phyloP scores from a whole-genome alignment of 2,329 filamentous ascomycete genomes.

The Sclerotinia spermophila region DNA sequence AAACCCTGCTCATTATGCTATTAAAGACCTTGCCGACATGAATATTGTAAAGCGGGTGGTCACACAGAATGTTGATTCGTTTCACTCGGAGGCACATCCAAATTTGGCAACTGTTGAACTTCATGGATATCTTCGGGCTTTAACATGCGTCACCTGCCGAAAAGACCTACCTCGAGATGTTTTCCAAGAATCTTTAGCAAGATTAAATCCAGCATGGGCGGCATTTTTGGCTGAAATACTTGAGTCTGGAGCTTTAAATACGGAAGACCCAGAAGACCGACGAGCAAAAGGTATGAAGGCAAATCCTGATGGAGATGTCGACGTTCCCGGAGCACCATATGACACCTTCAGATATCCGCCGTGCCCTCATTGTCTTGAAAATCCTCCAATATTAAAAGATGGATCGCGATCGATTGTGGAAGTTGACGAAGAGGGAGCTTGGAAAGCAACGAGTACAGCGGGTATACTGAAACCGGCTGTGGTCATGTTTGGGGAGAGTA shows the following conservation, averaged over 20 bases:
- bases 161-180: constrained; percentile 64
- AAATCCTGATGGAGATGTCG: constrained; percentile 93
- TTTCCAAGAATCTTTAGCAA: constrained; percentile 73
- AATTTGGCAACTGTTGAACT: constrained; percentile 73
- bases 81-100: constrained; percentile 77
- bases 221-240: constrained; percentile 70
- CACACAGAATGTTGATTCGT: constrained; percentile 97
- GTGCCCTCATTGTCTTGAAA: constrained; percentile 73
- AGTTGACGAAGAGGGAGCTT: constrained; percentile 77
- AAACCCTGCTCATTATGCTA: constrained; percentile 74
- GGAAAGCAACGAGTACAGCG: constrained; percentile 60
- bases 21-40: constrained; percentile 66
- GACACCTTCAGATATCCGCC: constrained; percentile 87
- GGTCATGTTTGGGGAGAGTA: constrained; percentile 94
- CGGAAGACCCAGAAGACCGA: constrained; percentile 70
- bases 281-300: constrained; percentile 68
- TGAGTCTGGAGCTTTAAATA: constrained; percentile 69
- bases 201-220: constrained; percentile 83
- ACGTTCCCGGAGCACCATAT: constrained; percentile 82
- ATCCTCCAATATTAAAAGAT: constrained; percentile 55
- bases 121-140: constrained; percentile 81
- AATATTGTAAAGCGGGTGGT: constrained; percentile 74
- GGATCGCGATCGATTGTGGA: constrained; percentile 57
- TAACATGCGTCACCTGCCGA: constrained; percentile 76
- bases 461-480: constrained; percentile 91